Percentiles rank a stretch among this genome's conserved stretches.
Evolutionary conservation across 2,329 filamentous ascomycete species (phyloP).

Genomic region (Periconia sp.): DNA sequence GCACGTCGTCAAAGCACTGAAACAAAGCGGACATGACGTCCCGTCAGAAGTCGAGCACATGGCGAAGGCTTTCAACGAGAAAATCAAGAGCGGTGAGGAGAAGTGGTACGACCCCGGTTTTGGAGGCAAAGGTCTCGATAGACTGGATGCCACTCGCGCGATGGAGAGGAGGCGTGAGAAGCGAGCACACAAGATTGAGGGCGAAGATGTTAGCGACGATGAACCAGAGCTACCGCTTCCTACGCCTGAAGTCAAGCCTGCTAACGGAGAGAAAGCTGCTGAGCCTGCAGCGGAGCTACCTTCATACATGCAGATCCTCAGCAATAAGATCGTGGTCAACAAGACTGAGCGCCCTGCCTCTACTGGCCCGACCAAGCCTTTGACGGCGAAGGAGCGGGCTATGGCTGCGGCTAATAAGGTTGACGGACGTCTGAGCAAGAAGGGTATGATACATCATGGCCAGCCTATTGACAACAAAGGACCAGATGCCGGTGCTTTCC

Average conservation of each 20-base stretch:
- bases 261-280: conserved; percentile 38
- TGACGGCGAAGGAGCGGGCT: conserved; percentile 72
- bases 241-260: conserved; percentile 69
- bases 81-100: conserved; percentile 90
- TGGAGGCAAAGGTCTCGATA: conserved; percentile 91
- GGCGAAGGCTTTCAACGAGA: conserved; percentile 76
- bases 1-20: conserved; percentile 89
- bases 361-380: conserved; percentile 63
- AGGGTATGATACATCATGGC: conserved; percentile 86
- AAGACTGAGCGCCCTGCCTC: conserved; percentile 65
- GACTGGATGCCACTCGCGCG: conserved; percentile 88
- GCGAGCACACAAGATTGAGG: conserved; percentile 81
- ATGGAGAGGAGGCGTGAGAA: conserved; percentile 80
- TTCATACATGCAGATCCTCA: conserved; percentile 52
- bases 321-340: conserved; percentile 75
- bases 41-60: conserved; percentile 71
- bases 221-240: conserved; percentile 64
- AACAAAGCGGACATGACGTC: conserved; percentile 84
- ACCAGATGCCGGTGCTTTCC: conserved; percentile 93
- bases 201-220: conserved; percentile 76
- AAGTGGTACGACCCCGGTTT: conserved; percentile 86
- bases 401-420: conserved; percentile 90
- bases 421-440: conserved; percentile 86
- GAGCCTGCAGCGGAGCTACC: conserved; percentile 29
- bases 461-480: conserved; percentile 99